These are phyloP conservation scores for Colletotrichum sojae DNA, from an alignment of 2,329 filamentous ascomycete species.

Conservation along the genomic window DNA sequence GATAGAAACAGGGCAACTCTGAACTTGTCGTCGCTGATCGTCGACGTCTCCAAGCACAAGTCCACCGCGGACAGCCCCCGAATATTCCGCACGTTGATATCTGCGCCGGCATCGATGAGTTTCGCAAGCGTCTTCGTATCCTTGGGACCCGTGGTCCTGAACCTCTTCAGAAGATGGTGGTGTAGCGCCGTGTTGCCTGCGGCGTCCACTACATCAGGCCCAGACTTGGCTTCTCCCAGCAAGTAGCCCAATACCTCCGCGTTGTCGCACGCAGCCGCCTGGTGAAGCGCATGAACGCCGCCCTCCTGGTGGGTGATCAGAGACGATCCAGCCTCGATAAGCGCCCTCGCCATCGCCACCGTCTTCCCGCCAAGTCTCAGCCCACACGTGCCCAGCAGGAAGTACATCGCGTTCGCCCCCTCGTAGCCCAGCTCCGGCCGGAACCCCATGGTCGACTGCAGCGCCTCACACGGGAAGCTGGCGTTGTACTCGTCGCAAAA, in stretches of 20 bases:
- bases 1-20: slow-evolving; percentile 9
- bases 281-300: slow-evolving; percentile 30
- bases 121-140: slow-evolving; percentile 13
- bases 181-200: slow-evolving; percentile 32
- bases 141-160: slow-evolving; percentile 1
- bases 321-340: slow-evolving; percentile 19
- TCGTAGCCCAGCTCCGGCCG: slow-evolving; percentile 6
- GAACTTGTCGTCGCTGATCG: slow-evolving; percentile 16
- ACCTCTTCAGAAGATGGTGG: slow-evolving; percentile 31
- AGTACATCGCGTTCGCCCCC: slow-evolving; percentile 37
- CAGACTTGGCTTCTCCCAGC: background rate
- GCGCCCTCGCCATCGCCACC: background rate
- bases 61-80: slow-evolving; percentile 19
- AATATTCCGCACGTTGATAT: slow-evolving; percentile 45
- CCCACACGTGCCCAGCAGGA: slow-evolving; percentile 25
- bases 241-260: slow-evolving; percentile 10
- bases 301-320: slow-evolving; percentile 25
- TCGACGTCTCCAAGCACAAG: slow-evolving; percentile 20
- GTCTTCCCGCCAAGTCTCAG: slow-evolving; percentile 8
- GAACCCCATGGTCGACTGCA: slow-evolving; percentile 23
- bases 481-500: slow-evolving; percentile 37
- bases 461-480: slow-evolving; percentile 31
- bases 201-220: slow-evolving; percentile 12
- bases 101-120: slow-evolving; percentile 50
- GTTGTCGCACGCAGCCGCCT: slow-evolving; percentile 29